Evolutionary conservation across 768 basidiomycete species (phyloP).

Genomic region (Termitomyces sp.): DNA sequence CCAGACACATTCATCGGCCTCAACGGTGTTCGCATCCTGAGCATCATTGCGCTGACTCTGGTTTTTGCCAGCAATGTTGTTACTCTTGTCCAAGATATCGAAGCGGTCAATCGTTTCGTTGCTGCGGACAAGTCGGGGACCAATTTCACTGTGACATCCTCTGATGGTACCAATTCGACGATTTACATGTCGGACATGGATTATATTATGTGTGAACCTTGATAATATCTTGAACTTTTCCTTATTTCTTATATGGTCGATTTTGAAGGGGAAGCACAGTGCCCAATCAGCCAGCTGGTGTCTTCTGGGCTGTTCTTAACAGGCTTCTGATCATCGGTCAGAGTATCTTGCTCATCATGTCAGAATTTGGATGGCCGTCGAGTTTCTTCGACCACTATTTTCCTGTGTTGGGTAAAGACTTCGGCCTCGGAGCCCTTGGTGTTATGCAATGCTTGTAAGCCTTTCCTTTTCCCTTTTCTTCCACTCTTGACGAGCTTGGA

Average conservation of each 20-base stretch:
- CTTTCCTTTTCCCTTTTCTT: neutral
- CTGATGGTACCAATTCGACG: constrained; percentile 18
- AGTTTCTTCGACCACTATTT: constrained; percentile 81
- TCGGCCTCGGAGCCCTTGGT: constrained; percentile 86
- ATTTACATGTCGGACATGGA: constrained; percentile 53
- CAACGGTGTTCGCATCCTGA: constrained; percentile 74
- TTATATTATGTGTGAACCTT: constrained; percentile 64
- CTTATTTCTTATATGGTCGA: constrained; percentile 6
- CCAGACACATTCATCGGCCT: constrained; percentile 70
- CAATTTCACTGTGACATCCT: constrained; percentile 18
- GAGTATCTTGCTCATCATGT: constrained; percentile 73
- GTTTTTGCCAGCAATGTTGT: constrained; percentile 80
- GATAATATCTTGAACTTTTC: neutral
- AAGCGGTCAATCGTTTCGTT: constrained; percentile 69
- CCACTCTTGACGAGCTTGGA: neutral
- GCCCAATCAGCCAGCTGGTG: constrained; percentile 86
- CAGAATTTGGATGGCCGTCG: constrained; percentile 80
- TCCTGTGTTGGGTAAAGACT: constrained; percentile 79
- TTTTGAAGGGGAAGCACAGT: constrained; percentile 66
- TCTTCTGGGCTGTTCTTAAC: constrained; percentile 90
- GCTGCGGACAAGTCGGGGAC: constrained; percentile 32
- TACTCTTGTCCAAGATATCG: constrained; percentile 67
- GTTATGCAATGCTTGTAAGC: constrained; percentile 81
- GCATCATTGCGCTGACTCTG: constrained; percentile 74
- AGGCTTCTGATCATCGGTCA: constrained; percentile 86